Base-by-base conservation (phyloP, 371 early-diverging fungal genomes). In the Massospora cicadina region DNA sequence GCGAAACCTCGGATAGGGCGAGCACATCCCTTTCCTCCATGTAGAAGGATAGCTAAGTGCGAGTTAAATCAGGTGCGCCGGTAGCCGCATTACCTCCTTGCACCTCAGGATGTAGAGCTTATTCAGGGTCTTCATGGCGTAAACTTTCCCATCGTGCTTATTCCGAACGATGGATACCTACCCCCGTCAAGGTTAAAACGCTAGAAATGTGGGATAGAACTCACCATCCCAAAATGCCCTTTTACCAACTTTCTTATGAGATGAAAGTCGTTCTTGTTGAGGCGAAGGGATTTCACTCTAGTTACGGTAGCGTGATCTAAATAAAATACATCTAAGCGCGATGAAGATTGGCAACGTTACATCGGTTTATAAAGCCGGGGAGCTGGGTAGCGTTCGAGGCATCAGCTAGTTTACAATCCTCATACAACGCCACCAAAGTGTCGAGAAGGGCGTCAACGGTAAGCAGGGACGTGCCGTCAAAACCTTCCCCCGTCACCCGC, bases 41-140 rank as follows among this genome's bases (percentile, higher is more conserved):
- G 57, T 85, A 93, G 65, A 88, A 86, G 17, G 86, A 84, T 63
- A 89, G 85, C 83, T 88, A 43, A 60, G 24, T 2, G 27, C 13
- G 10, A 10, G 54, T 31, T 13, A 62, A 55, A 63, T 1, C 30
- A 59, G 23, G 25, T 32, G 0, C 2, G 55, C 21, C 2, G 30
- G 60, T 60, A 63, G 55, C 21, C 5, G 29, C 23, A 74, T 67
- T 72, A 82, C 86, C 74, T 91, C 92, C 63, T 81, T 78, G 65
- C 93, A 87, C 1, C 86, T 83, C 31, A 92, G 74, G 17, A 95
- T 75, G 57, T 87, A 85, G 54, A 80, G 74, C 75, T 99, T 99
- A 66, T 86, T 85, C 30, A 95, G 80, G 5, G 85, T 85, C 70
- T 99, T 99, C 91, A 98, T 89, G 2, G 98, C 98, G 73, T 95